Conservation (phyloP, 176 grass and related monocot genomes). For the Chloris gayana region DNA sequence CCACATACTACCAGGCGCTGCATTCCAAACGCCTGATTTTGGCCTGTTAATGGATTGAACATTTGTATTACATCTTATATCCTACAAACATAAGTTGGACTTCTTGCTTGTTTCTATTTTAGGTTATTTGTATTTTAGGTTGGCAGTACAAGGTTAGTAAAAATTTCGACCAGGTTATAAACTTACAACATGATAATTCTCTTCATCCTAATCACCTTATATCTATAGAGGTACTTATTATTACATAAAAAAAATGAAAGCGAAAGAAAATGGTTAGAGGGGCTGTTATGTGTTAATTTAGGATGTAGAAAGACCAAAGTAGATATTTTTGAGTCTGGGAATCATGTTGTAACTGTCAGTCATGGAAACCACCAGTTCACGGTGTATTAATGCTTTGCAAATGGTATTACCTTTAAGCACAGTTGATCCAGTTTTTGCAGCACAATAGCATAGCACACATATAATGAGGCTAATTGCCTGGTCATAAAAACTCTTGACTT, state of each 20-base stretch:
- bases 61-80: not conserved
- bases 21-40: not conserved
- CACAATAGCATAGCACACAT: not conserved
- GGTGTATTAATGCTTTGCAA: not conserved
- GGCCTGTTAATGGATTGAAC: not conserved
- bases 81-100: not conserved
- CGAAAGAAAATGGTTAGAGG: not conserved
- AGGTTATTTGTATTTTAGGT: not conserved
- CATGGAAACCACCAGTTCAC: not conserved
- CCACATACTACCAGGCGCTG: not conserved
- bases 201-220: not conserved
- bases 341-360: not conserved
- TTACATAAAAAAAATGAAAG: not conserved
- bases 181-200: not conserved
- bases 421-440: not conserved
- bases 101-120: not conserved
- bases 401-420: not conserved
- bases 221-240: not conserved
- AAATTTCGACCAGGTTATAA: not conserved
- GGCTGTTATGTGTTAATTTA: conserved; percentile 8
- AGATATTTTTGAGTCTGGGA: not conserved
- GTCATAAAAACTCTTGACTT: not conserved
- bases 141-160: not conserved
- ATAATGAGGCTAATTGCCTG: not conserved
- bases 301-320: not conserved